These are phyloP conservation scores for Globisporangium paroecandrum DNA, from an alignment of 352 stramenopile species.

Conservation along the genomic window DNA sequence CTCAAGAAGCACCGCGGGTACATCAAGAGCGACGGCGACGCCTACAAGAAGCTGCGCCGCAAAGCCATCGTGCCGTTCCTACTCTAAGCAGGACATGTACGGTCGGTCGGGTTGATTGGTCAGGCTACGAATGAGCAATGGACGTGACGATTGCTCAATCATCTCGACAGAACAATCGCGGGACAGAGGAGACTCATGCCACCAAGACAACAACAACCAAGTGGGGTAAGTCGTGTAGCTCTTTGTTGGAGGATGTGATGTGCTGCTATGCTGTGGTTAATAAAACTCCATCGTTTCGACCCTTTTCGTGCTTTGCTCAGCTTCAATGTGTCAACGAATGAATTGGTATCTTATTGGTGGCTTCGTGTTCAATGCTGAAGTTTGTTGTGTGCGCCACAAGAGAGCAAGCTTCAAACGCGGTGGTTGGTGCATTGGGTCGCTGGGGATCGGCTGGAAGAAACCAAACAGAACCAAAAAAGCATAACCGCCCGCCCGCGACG, in stretches of 20 bases:
- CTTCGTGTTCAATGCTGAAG: no score
- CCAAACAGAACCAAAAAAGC: background rate
- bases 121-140: background rate
- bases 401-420: background rate
- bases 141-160: background rate
- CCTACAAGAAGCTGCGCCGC: slow-evolving; percentile 86
- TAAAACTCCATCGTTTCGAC: background rate
- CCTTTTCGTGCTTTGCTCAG: background rate
- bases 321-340: background rate
- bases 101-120: background rate
- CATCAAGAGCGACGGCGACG: slow-evolving; percentile 80
- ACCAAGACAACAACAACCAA: background rate
- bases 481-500: background rate
- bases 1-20: slow-evolving; percentile 88
- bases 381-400: background rate
- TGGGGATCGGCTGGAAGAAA: background rate
- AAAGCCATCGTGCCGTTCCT: slow-evolving; percentile 85
- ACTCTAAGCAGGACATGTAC: slow-evolving; percentile 38
- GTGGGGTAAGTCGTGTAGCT: background rate
- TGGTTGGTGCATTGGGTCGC: background rate
- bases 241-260: background rate
- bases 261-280: background rate
- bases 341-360: no score
- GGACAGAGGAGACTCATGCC: background rate
- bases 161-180: background rate